Base-by-base conservation (phyloP, 805 yeast genomes). In the Metschnikowia borealis region DNA sequence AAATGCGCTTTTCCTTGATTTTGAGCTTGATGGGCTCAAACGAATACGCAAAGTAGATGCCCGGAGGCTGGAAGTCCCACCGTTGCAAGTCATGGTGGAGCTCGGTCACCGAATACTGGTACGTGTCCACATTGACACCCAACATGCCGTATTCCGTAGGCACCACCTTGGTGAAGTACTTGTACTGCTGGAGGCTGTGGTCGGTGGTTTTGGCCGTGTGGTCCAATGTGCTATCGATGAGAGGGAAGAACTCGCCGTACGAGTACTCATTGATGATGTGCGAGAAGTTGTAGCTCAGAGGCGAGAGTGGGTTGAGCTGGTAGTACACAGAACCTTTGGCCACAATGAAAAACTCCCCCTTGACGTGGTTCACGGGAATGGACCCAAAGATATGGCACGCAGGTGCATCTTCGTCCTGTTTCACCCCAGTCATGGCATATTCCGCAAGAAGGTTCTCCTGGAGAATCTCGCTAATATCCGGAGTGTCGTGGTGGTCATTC, bases 211-310 rank as follows among this genome's bases (percentile, higher is more conserved):
- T 80, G 0, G 82, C 85, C 0, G 92, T 84, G 43, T 75, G 75
- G 65, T 94, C 98, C 55, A 94, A 75, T n/a, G 97, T 96, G 62
- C 92, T 92, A 58, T 85, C 78, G 54, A 91, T 75, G 58, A 80
- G 85, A 3, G 99, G 97, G 62, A 82, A 90, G 66, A 86, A 90
- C 35, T 82, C 88, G 13, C 99, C 99, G 68, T 84, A 92, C 10
- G 97, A 89, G 54, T 90, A 81, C 66, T 92, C 98, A 52, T 81
- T 80, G 52, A 94, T 84, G 5, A 82, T 81, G 67, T 94, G 99
- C 0, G 96, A 79, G 63, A 92, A 86, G 62, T 92, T 87, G 51
- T 88, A 68, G 20, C 76, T 68, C 37, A 81, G 81, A 6, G 61
- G 33, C 0, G 80, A 80, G 10, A 77, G 74, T 39, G 68, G 67